Evolutionary conservation across 805 yeast species (phyloP).

Genomic region (Wickerhamiella nectarea): DNA sequence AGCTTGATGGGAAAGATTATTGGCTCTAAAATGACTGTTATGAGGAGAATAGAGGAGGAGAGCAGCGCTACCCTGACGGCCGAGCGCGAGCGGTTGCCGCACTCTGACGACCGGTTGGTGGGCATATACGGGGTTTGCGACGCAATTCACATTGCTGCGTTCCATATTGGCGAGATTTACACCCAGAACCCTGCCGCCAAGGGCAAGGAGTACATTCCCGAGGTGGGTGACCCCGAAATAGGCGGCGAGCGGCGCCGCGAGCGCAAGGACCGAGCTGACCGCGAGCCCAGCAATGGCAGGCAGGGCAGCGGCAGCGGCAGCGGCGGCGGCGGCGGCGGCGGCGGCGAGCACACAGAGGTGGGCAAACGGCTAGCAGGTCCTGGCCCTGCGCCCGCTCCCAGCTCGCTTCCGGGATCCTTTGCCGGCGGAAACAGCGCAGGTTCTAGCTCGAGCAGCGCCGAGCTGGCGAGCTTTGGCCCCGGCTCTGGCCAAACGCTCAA

Average conservation of each 20-base stretch:
- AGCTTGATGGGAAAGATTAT: slow-evolving; percentile 68
- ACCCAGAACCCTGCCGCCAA: slow-evolving; percentile 30
- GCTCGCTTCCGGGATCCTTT: too few relatives aligned
- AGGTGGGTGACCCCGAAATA: slow-evolving; percentile 27
- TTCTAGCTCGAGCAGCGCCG: too few relatives aligned
- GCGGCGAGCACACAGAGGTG: neutral
- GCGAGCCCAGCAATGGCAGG: too few relatives aligned
- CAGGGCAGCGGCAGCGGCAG: neutral
- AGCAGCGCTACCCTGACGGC: slow-evolving; percentile 70
- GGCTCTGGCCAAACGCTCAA: too few relatives aligned
- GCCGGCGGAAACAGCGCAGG: too few relatives aligned
- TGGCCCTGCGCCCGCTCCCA: too few relatives aligned
- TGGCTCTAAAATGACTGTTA: slow-evolving; percentile 60
- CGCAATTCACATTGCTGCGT: slow-evolving; percentile 73
- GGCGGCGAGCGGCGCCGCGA: slow-evolving; percentile 30
- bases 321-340: neutral
- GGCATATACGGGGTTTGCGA: slow-evolving; percentile 69
- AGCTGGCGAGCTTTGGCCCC: too few relatives aligned
- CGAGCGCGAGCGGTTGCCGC: slow-evolving; percentile 55
- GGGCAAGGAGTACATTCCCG: neutral
- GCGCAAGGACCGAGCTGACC: neutral
- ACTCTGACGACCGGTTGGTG: slow-evolving; percentile 63
- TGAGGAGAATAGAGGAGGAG: slow-evolving; percentile 68
- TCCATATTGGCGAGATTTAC: slow-evolving; percentile 50
- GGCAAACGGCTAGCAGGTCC: neutral